These are phyloP conservation scores for Leucosporidium scottii DNA, from an alignment of 768 basidiomycete species.

Conservation along the genomic window DNA sequence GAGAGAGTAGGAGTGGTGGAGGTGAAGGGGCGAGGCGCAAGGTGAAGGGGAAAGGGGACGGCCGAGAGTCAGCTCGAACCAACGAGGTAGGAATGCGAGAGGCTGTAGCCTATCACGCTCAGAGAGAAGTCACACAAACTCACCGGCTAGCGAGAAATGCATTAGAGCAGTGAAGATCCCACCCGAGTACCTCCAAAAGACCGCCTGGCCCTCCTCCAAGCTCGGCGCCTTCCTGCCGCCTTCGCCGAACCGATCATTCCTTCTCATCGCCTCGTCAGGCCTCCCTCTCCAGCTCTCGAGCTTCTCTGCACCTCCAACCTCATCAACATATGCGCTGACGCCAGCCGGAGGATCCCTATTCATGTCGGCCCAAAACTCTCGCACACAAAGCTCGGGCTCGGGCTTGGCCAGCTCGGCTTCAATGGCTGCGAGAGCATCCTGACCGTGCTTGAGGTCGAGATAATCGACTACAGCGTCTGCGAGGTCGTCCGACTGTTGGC, in stretches of 20 bases:
- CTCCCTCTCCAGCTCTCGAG: not conserved
- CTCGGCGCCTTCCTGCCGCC: not conserved
- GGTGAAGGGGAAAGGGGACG: not conserved
- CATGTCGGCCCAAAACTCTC: constrained; percentile 38
- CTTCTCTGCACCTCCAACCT: not conserved
- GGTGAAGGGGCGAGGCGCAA: not conserved
- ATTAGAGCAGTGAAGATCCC: constrained; percentile 39
- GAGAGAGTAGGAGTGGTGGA: not conserved
- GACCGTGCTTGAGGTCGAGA: constrained; percentile 35
- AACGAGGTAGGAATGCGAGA: too few species aligned
- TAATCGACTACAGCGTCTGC: constrained; percentile 36
- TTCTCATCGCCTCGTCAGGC: not conserved
- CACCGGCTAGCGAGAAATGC: constrained; percentile 39
- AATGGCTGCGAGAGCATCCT: constrained; percentile 36
- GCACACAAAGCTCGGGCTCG: constrained; percentile 30
- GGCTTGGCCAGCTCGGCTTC: constrained; percentile 32
- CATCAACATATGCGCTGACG: not conserved
- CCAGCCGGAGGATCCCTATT: constrained; percentile 20
- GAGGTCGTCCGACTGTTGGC: constrained; percentile 34
- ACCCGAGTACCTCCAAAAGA: constrained; percentile 40
- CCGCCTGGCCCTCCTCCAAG: constrained; percentile 39
- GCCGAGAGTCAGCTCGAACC: not conserved
- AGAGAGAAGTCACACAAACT: too few species aligned
- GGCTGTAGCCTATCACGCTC: too few species aligned
- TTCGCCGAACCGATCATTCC: constrained; percentile 9